Base-by-base conservation (phyloP, 106 monocot species). In the Vanilla planifolia region DNA sequence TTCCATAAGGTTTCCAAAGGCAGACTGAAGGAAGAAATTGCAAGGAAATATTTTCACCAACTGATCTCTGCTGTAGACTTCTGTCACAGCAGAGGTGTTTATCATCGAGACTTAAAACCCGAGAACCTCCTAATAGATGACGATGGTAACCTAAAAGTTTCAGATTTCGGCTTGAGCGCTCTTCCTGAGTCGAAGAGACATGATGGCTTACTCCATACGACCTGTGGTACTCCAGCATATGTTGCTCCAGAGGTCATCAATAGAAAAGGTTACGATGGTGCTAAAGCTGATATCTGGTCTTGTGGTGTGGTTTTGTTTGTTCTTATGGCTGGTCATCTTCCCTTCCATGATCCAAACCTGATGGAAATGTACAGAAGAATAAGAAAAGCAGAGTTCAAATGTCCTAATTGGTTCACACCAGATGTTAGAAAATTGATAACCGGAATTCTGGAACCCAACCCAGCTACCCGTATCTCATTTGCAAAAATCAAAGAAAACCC, bases 151-250 rank as follows among this genome's bases (percentile, higher is more conserved):
- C 43, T 80, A 10, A 80, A 75, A 44, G 80, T 80, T 22, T 74
- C 80, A 7, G 80, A 80, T 71, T 80, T 80, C 15, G 80, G 80
- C 1, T 42, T 80, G 19, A 70, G 75, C 24, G 80, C 80, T 17
- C 60, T 74, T 53, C 40, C 60, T 19, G 61, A 64, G 16, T 69
- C 55, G 16, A 62, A 39, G 45, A 69, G 56, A 36, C 51, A 67
- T 5, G 61, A 70, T 24, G 75, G 69, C 25, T 53, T 80, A 23
- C 62, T 80, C 13, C 74, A 80, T 62, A 80, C 80, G 0, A 52
- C 61, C 8, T 80, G 80, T 19, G 80, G 80, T 6, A 80, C 80
- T 13, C 80, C 80, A 1, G 75, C 80, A n/a, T 80, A 80, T 64
- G 80, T 75, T 33, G 75, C 80, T 22, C 80, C 80, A 1, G 80